Base-by-base conservation (phyloP, 2,329 filamentous ascomycete genomes). In the Neodidymelliopsis sp. region DNA sequence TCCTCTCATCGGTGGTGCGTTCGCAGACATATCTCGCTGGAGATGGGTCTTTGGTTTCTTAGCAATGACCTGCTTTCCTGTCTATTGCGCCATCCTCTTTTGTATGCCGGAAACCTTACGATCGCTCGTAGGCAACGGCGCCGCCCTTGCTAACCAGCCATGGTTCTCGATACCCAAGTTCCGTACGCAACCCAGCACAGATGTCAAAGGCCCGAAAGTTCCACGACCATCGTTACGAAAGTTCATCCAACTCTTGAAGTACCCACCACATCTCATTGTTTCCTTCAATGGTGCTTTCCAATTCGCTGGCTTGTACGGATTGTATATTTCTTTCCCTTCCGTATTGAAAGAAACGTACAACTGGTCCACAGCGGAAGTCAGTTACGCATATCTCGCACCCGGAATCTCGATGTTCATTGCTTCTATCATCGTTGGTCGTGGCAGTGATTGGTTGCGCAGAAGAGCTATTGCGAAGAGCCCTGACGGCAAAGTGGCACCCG, bases 81-180 rank as follows among this genome's bases (percentile, higher is more conserved):
- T 67, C 5, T 67, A 65, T 35, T 35, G 60, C 5, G 49, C 65
- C 3, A 64, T 76, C 15, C 20, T 71, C 15, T 67, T 78, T 41
- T 71, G 69, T 45, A 74, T 79, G 6, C 77, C 77, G 0, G 77
- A 80, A 53, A 80, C 77, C 2, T 64, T 79, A 7, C 72, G 77
- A 19, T 68, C 71, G 4, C 60, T 75, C 2, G 77, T 78, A 2
- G 77, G 77, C 4, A 77, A 78, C 43, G 76, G 76, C 12, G 54
- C 59, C 12, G 43, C 68, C 9, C 49, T 62, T n/a, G 55, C 59
- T 18, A 45, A 57, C 24, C 60, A 64, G 30, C 59, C 60, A 11
- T 67, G 63, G 61, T 43, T 67, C 23, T 55, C 54, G n/a, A 53
- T 66, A 23, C 64, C 64, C 22, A 65, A 52, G 13, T 41, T 67